Conservation (phyloP, 148 eudicot species). For the Camellia sinensis region DNA sequence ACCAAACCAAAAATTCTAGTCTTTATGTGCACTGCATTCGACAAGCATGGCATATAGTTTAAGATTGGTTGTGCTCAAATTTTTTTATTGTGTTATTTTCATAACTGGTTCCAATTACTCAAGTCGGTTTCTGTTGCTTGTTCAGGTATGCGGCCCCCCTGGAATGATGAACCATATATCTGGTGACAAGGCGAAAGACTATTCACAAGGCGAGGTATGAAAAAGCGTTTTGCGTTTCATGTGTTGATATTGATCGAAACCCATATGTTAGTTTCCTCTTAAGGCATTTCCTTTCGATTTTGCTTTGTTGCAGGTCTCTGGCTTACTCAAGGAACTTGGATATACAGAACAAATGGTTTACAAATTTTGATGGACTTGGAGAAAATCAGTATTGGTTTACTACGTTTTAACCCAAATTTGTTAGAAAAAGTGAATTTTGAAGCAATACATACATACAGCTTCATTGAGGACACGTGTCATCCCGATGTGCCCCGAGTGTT, state of each 20-base stretch:
- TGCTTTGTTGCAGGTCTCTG: constrained; percentile 11
- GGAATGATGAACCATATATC: constrained; percentile 86
- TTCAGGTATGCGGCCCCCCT: constrained; percentile 76
- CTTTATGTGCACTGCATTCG: neutral
- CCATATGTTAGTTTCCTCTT: neutral
- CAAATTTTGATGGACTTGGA: constrained; percentile 10
- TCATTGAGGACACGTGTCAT: no score
- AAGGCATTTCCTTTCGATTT: neutral
- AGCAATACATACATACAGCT: neutral
- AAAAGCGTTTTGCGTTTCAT: no score
- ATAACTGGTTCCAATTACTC: neutral
- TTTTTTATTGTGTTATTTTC: neutral
- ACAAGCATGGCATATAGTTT: neutral
- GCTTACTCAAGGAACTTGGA: constrained; percentile 15
- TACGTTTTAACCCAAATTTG: no score
- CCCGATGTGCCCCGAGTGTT: no score
- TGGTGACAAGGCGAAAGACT: constrained; percentile 70
- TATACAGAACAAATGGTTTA: constrained; percentile 19
- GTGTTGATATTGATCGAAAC: no score
- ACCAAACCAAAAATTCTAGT: neutral
- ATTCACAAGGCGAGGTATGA: neutral
- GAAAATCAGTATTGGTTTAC: neutral
- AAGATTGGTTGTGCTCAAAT: neutral
- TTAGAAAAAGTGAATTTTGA: no score
- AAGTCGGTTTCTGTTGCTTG: neutral